Evolutionary conservation across 495 filamentous ascomycete genomes (phyloP).

Genomic region (Cercophora scortea): DNA sequence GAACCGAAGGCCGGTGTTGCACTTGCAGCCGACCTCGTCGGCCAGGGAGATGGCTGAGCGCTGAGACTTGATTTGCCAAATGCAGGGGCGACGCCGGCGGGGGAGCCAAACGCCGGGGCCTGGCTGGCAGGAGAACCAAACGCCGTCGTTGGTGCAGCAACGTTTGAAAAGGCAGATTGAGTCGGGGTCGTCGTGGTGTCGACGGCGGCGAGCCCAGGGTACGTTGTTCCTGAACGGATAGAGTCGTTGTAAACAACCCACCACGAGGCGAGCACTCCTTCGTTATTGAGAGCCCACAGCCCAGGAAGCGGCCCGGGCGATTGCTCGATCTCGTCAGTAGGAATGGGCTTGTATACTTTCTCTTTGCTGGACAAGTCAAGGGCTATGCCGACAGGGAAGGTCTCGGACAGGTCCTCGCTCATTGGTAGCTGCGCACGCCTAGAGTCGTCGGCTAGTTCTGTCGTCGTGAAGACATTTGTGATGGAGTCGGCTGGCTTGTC

Average conservation of each 20-base stretch:
- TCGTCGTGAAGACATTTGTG: constrained; percentile 61
- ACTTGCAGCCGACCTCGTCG: constrained; percentile 14
- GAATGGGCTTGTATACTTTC: constrained; percentile 69
- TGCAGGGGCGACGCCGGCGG: constrained; percentile 12
- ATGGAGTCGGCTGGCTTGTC: constrained; percentile 53
- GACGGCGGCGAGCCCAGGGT: constrained; percentile 55
- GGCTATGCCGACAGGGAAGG: constrained; percentile 70
- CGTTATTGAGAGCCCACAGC: constrained; percentile 78
- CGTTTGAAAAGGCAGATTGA: constrained; percentile 20
- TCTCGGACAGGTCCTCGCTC: constrained; percentile 53
- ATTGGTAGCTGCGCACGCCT: constrained; percentile 71
- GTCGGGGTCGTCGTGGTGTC: constrained; percentile 17
- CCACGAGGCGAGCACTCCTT: constrained; percentile 80
- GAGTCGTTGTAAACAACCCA: constrained; percentile 87
- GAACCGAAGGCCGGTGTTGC: constrained; percentile 32
- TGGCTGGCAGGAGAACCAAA: constrained; percentile 14
- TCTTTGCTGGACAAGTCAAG: constrained; percentile 78
- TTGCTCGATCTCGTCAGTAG: constrained; percentile 60
- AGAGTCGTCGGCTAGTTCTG: constrained; percentile 66
- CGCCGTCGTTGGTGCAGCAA: constrained; percentile 16
- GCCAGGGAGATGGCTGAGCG: constrained; percentile 35
- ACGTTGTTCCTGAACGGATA: constrained; percentile 62
- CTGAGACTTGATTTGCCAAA: constrained; percentile 33
- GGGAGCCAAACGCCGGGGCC: constrained; percentile 24
- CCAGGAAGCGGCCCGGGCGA: constrained; percentile 81